Conservation (phyloP, 176 grass and related monocot genomes). For the Zizania latifolia region DNA sequence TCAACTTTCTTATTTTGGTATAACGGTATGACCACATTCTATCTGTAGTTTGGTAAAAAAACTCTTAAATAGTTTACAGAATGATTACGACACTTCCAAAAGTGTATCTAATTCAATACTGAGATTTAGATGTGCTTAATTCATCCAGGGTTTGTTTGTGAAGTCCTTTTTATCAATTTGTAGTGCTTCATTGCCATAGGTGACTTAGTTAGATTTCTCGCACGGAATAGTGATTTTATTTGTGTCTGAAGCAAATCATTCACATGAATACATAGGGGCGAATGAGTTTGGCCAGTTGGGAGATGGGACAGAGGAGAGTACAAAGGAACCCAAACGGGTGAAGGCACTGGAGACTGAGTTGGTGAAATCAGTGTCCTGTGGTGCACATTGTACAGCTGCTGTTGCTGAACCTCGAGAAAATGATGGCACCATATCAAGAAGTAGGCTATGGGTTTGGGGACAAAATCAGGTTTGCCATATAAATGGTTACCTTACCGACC, state of each 20-base stretch:
- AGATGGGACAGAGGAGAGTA: slow-evolving; percentile 84
- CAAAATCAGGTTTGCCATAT: slow-evolving; percentile 87
- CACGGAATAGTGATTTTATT: background rate
- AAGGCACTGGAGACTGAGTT: slow-evolving; percentile 63
- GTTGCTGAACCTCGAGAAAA: slow-evolving; percentile 80
- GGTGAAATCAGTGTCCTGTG: slow-evolving; percentile 93
- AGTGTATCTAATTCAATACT: background rate
- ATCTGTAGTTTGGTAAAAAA: slow-evolving; percentile 2
- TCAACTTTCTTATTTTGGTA: background rate
- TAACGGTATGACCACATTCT: background rate
- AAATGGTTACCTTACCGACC: background rate
- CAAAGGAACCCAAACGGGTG: slow-evolving; percentile 68
- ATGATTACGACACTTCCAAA: background rate
- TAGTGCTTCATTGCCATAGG: background rate
- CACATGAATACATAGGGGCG: slow-evolving; percentile 48
- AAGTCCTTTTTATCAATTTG: background rate
- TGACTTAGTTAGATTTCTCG: background rate
- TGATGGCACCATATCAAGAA: slow-evolving; percentile 60
- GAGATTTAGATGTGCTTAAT: slow-evolving; percentile 10
- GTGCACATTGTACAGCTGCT: slow-evolving; percentile 95
- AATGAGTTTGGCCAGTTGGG: slow-evolving; percentile 97
- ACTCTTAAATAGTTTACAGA: background rate
- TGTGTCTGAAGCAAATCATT: slow-evolving; percentile 5
- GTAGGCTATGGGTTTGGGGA: slow-evolving; percentile 89
- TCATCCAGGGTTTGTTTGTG: background rate